phyloP scores from a whole-genome alignment of 169 alveolate genomes.

The Plasmodium vinckei region DNA sequence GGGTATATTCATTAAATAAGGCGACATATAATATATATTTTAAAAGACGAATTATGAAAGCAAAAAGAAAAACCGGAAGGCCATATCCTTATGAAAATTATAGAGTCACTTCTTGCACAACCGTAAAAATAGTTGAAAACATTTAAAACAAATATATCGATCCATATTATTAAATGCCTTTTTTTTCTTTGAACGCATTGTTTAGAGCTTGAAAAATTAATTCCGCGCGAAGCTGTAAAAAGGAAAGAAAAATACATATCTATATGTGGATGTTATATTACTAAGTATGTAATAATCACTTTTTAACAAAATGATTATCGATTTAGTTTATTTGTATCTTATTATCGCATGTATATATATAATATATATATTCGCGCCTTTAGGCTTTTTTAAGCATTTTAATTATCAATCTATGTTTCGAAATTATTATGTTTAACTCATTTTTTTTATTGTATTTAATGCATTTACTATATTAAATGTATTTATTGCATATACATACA shows the following conservation, averaged over 20 bases:
- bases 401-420: neutral
- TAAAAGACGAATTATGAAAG: too few species aligned
- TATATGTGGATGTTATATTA: neutral
- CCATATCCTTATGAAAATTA: too few species aligned
- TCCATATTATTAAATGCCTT: constrained; percentile 10
- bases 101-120: too few species aligned
- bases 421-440: neutral
- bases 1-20: too few species aligned
- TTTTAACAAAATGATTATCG: too few species aligned
- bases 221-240: constrained; percentile 74
- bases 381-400: neutral
- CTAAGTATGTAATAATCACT: neutral
- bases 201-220: constrained; percentile 73
- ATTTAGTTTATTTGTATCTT: too few species aligned
- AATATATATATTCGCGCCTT: neutral
- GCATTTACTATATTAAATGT: constrained; percentile 2
- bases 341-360: constrained; percentile 1
- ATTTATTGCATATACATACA: constrained; percentile 4
- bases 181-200: constrained; percentile 70
- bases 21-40: too few species aligned
- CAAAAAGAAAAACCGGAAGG: too few species aligned
- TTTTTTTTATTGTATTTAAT: neutral
- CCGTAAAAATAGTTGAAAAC: too few species aligned
- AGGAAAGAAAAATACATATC: neutral
- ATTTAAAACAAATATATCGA: too few species aligned